Evolutionary conservation across 2,329 filamentous ascomycete species (phyloP).

Genomic region (Hirsutella thompsonii): DNA sequence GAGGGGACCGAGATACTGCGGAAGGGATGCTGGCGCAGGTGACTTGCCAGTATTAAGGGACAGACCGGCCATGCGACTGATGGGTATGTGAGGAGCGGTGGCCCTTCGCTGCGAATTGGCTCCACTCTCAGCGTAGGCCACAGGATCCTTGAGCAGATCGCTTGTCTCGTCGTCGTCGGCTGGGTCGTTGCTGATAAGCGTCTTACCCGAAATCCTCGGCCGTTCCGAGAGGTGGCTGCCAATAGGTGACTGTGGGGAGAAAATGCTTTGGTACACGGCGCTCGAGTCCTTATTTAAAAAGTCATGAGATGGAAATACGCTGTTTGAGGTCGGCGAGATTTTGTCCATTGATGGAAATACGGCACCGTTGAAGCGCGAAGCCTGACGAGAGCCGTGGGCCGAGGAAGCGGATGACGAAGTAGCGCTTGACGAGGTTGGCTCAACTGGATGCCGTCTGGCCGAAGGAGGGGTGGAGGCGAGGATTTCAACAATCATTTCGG

Average conservation of each 20-base stretch:
- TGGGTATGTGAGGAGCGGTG: constrained; percentile 60
- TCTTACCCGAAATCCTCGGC: constrained; percentile 51
- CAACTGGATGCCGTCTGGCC: constrained; percentile 13
- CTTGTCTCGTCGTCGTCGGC: constrained; percentile 57
- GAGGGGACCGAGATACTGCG: constrained; percentile 29
- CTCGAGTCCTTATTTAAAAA: constrained; percentile 38
- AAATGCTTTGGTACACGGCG: constrained; percentile 48
- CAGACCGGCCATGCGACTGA: constrained; percentile 54
- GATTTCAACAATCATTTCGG: constrained; percentile 45
- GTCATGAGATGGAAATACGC: constrained; percentile 38
- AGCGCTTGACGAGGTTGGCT: constrained; percentile 8
- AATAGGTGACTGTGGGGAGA: constrained; percentile 62
- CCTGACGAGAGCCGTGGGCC: constrained; percentile 32
- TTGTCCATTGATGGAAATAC: constrained; percentile 49
- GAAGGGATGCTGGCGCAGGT: constrained; percentile 37
- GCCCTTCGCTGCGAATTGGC: constrained; percentile 41
- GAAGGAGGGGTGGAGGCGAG: constrained; percentile 26
- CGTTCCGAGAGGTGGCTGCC: constrained; percentile 55
- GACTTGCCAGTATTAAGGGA: constrained; percentile 51
- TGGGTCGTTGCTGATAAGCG: constrained; percentile 55
- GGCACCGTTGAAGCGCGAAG: constrained; percentile 43
- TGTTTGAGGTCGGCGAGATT: constrained; percentile 47
- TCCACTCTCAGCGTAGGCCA: constrained; percentile 56
- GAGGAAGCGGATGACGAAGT: constrained; percentile 24
- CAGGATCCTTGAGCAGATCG: constrained; percentile 57